phyloP scores from a whole-genome alignment of 1,139 yeast genomes.

The Arxiozyma heterogenica region DNA sequence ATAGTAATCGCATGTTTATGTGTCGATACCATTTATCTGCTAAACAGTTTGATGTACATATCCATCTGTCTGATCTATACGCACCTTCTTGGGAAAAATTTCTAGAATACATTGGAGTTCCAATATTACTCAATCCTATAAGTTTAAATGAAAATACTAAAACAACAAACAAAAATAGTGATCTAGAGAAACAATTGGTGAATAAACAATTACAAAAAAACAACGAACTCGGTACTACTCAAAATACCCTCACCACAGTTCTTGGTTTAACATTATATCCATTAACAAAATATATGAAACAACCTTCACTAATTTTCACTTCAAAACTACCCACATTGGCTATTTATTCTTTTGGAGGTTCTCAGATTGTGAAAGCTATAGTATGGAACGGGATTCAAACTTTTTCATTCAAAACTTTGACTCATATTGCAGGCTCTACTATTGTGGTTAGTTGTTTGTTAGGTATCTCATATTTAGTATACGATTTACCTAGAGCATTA shows the following conservation, averaged over 20 bases:
- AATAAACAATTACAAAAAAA: not conserved
- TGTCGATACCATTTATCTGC: constrained; percentile 57
- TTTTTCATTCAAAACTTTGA: constrained; percentile 30
- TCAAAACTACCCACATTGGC: constrained; percentile 30
- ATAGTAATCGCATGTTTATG: constrained; percentile 76
- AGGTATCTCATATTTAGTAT: constrained; percentile 56
- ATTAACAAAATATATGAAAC: constrained; percentile 22
- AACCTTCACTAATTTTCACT: constrained; percentile 29
- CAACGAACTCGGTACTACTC: not conserved
- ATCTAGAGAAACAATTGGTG: not conserved
- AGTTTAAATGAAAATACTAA: not conserved
- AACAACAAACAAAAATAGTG: not conserved
- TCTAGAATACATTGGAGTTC: constrained; percentile 28
- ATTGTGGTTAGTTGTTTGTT: constrained; percentile 46
- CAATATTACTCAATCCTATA: constrained; percentile 13
- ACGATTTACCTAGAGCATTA: constrained; percentile 81
- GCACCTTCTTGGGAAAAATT: constrained; percentile 65
- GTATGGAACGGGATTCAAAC: constrained; percentile 30
- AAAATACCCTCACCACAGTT: not conserved
- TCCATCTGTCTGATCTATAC: constrained; percentile 62
- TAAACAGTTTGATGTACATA: constrained; percentile 48
- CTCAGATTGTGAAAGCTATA: constrained; percentile 26
- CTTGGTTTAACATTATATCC: constrained; percentile 22
- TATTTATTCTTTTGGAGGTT: constrained; percentile 31
- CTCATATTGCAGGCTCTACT: constrained; percentile 31